Evolutionary conservation across 345 rosid species (phyloP).

Genomic region (Citrus trifoliata): DNA sequence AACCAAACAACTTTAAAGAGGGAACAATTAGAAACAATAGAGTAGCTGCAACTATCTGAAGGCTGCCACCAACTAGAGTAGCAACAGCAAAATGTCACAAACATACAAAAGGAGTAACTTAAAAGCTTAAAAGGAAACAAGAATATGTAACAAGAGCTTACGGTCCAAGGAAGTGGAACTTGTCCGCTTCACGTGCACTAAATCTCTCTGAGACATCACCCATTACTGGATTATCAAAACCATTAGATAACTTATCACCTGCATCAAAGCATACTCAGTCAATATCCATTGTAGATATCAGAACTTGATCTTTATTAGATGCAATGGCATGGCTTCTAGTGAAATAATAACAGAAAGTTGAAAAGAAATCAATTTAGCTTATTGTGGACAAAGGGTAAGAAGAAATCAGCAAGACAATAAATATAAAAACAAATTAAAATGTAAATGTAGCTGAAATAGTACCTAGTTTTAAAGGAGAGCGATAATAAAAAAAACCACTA

Average conservation of each 20-base stretch:
- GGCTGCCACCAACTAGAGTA: not conserved
- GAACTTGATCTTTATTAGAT: not conserved
- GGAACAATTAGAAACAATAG: not conserved
- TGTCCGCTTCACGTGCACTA: constrained; percentile 68
- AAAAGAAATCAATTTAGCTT: not conserved
- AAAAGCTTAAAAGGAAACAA: constrained; percentile 1
- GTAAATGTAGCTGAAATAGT: not conserved
- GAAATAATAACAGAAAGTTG: not conserved
- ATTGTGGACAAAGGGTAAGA: not conserved
- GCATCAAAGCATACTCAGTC: constrained; percentile 26
- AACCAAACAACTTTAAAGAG: not conserved
- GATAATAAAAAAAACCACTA: not conserved
- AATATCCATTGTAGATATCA: constrained; percentile 1
- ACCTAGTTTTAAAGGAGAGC: not conserved
- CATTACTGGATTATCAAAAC: constrained; percentile 33
- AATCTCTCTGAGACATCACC: constrained; percentile 65
- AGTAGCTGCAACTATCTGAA: not conserved
- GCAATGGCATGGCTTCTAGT: not conserved
- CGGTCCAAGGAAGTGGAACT: constrained; percentile 70
- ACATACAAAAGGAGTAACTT: not conserved
- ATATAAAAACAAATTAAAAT: not conserved
- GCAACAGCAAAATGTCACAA: not conserved
- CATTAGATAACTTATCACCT: constrained; percentile 47
- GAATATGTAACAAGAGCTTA: constrained; percentile 41
- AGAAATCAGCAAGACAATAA: not conserved